Evolutionary conservation across 805 yeast genomes (phyloP).

Genomic region (Metschnikowia lochheadii): DNA sequence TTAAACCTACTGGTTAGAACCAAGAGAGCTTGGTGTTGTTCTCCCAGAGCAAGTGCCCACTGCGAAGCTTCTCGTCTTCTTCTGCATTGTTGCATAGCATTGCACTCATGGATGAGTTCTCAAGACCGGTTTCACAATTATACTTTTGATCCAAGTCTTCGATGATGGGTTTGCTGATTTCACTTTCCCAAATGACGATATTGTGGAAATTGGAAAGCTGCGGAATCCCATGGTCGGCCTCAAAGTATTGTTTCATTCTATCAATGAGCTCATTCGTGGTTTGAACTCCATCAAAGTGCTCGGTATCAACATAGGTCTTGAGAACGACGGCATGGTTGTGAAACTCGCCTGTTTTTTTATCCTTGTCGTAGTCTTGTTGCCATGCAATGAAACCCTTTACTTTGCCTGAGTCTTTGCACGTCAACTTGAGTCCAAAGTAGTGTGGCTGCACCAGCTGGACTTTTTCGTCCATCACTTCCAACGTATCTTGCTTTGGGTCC

Average conservation of each 20-base stretch:
- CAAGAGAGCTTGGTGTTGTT: constrained; percentile 40
- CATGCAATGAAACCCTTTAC: constrained; percentile 31
- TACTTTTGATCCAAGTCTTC: constrained; percentile 15
- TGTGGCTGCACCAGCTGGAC: constrained; percentile 26
- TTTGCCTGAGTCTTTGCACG: constrained; percentile 15
- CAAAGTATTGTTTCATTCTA: constrained; percentile 16
- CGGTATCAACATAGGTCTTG: constrained; percentile 22
- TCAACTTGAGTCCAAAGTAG: constrained; percentile 29
- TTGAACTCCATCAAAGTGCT: constrained; percentile 17
- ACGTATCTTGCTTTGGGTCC: constrained; percentile 8
- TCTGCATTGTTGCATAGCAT: constrained; percentile 22
- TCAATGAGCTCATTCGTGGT: constrained; percentile 13
- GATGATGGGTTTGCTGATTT: constrained; percentile 19
- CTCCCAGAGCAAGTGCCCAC: constrained; percentile 36
- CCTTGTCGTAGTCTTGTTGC: constrained; percentile 35
- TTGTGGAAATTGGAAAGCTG: constrained; percentile 17
- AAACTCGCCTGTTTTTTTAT: constrained; percentile 12
- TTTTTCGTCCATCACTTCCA: constrained; percentile 13
- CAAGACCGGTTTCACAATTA: constrained; percentile 21
- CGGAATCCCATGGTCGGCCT: constrained; percentile 10
- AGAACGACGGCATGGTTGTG: constrained; percentile 25
- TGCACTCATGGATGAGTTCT: constrained; percentile 37
- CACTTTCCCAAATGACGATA: constrained; percentile 34
- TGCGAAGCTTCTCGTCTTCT: constrained; percentile 24
- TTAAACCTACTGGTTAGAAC: constrained; percentile 23